phyloP scores from a whole-genome alignment of 176 grass and related monocot genomes.

The Eragrostis nindensis region DNA sequence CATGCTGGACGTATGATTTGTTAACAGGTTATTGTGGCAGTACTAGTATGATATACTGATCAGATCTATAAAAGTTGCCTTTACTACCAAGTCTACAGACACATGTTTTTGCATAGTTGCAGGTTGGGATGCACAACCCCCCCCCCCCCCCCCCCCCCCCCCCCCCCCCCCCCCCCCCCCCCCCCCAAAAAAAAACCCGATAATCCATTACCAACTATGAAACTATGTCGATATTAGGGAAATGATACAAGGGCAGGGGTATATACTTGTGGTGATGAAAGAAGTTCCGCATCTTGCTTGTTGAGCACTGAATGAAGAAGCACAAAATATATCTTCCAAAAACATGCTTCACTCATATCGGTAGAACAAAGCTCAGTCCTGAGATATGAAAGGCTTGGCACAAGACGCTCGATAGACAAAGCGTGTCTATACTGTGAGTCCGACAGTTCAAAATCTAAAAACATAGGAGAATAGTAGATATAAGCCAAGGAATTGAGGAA shows the following conservation, averaged over 20 bases:
- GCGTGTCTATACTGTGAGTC: constrained; percentile 71
- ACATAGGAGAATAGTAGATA: constrained; percentile 23
- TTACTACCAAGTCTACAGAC: background rate
- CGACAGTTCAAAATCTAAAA: constrained; percentile 73
- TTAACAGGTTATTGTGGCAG: background rate
- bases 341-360: constrained; percentile 72
- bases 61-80: constrained; percentile 11
- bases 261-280: constrained; percentile 65
- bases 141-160: too few relatives aligned
- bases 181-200: constrained; percentile 23
- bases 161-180: too few relatives aligned
- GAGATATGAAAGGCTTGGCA: constrained; percentile 65
- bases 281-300: constrained; percentile 61
- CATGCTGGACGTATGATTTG: constrained; percentile 7
- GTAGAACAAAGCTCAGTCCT: constrained; percentile 64
- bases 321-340: constrained; percentile 94
- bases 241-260: constrained; percentile 18
- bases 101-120: background rate
- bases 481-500: constrained; percentile 27
- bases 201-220: constrained; percentile 1
- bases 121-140: constrained; percentile 20
- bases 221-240: background rate
- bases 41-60: background rate
- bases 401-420: constrained; percentile 56
- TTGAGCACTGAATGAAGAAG: constrained; percentile 68